Percentiles rank a stretch among this genome's conserved stretches.
Evolutionary conservation across 2,329 filamentous ascomycete species (phyloP).

Genomic region (Hypoxylon sp.): DNA sequence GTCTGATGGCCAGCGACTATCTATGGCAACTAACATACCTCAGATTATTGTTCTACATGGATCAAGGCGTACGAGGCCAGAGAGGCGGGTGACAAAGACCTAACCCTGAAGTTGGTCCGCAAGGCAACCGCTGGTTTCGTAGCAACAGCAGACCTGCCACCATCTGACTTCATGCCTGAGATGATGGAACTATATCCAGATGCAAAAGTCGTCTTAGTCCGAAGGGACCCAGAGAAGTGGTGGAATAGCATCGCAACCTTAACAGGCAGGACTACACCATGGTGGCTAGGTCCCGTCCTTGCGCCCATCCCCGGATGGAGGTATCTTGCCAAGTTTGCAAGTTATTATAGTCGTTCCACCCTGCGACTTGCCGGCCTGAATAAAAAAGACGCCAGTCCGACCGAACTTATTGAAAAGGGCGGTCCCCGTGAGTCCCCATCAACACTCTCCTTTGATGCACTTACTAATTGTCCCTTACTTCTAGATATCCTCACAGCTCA

Average conservation of each 20-base stretch:
- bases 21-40: not conserved
- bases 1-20: slow-evolving; percentile 2
- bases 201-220: slow-evolving; percentile 45
- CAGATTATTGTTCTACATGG: slow-evolving; percentile 46
- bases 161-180: slow-evolving; percentile 45
- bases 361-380: slow-evolving; percentile 38
- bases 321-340: slow-evolving; percentile 38
- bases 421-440: slow-evolving; percentile 37
- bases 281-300: slow-evolving; percentile 30
- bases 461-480: not conserved
- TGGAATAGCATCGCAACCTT: slow-evolving; percentile 45
- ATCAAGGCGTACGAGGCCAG: slow-evolving; percentile 49
- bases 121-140: slow-evolving; percentile 46
- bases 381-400: slow-evolving; percentile 29
- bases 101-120: slow-evolving; percentile 44
- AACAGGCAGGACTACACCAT: slow-evolving; percentile 30
- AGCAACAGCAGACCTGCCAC: slow-evolving; percentile 44
- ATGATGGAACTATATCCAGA: slow-evolving; percentile 48
- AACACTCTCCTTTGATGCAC: not conserved
- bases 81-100: slow-evolving; percentile 44
- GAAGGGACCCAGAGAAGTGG: slow-evolving; percentile 44
- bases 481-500: slow-evolving; percentile 39
- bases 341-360: slow-evolving; percentile 30
- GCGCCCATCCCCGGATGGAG: slow-evolving; percentile 47
- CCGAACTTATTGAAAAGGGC: slow-evolving; percentile 35